These are phyloP conservation scores for Tricladium varicosporioides DNA, from an alignment of 2,329 filamentous ascomycete species.

Conservation along the genomic window DNA sequence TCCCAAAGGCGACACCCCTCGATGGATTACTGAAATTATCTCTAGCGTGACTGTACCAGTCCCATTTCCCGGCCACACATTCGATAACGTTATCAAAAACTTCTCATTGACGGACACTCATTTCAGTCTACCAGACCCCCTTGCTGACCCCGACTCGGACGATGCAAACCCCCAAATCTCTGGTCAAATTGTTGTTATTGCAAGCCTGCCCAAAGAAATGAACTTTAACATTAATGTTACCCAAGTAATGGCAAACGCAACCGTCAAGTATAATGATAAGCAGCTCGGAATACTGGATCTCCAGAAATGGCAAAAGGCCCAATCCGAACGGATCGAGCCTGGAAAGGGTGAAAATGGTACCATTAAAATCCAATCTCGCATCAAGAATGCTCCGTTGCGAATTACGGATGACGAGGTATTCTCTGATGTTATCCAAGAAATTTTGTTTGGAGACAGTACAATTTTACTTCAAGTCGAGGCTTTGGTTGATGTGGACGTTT, in stretches of 20 bases:
- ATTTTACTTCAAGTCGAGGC: conserved; percentile 76
- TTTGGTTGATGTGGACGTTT: conserved; percentile 76
- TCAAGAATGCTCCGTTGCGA: conserved; percentile 76
- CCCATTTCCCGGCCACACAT: conserved; percentile 76
- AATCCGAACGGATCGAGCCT: conserved; percentile 67
- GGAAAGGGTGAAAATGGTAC: conserved; percentile 56
- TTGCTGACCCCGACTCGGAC: conserved; percentile 72
- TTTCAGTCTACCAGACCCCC: conserved; percentile 79
- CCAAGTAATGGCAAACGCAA: conserved; percentile 70
- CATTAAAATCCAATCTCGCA: conserved; percentile 71
- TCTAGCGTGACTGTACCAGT: conserved; percentile 80
- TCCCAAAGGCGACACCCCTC: conserved; percentile 65
- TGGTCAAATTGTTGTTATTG: conserved; percentile 76
- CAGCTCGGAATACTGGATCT: conserved; percentile 82
- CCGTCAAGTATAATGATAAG: conserved; percentile 74
- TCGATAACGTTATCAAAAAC: conserved; percentile 81
- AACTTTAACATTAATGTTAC: conserved; percentile 81
- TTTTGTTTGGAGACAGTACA: conserved; percentile 70
- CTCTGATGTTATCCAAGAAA: conserved; percentile 72
- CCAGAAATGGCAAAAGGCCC: conserved; percentile 78
- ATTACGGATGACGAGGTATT: conserved; percentile 81
- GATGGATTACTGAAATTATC: conserved; percentile 79
- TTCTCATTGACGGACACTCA: conserved; percentile 84
- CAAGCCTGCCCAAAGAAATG: conserved; percentile 79
- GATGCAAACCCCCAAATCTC: conserved; percentile 76